A percentile compares a stretch with the other conserved stretches of the same genome.
phyloP scores from a whole-genome alignment of 2,329 filamentous ascomycete genomes.

The Fusarium tricinctum region DNA sequence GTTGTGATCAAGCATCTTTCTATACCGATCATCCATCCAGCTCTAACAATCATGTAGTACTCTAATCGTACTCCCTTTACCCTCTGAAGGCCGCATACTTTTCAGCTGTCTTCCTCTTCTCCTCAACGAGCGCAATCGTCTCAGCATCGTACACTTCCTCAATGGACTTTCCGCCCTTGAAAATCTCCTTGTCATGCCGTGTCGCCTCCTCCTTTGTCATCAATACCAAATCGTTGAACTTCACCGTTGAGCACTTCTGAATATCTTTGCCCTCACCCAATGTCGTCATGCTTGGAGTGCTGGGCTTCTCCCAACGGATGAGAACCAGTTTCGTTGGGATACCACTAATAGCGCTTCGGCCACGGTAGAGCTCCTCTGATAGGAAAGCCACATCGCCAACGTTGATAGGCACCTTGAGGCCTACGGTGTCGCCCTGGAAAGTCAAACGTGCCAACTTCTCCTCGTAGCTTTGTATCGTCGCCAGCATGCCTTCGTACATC shows the following conservation, averaged over 20 bases:
- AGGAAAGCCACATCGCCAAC: constrained; percentile 88
- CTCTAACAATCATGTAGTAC: not conserved
- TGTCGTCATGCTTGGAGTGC: constrained; percentile 67
- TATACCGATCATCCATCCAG: constrained; percentile 1
- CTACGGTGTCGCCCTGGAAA: constrained; percentile 61
- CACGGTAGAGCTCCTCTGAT: constrained; percentile 88
- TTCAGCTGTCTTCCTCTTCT: constrained; percentile 76
- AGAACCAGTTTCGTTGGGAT: constrained; percentile 83
- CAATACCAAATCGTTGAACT: constrained; percentile 80
- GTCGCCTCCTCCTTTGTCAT: constrained; percentile 94
- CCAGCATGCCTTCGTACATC: constrained; percentile 88
- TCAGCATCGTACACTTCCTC: constrained; percentile 81
- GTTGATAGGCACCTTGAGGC: constrained; percentile 84
- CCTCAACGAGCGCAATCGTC: constrained; percentile 76
- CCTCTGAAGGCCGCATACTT: constrained; percentile 67
- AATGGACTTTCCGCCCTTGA: constrained; percentile 75
- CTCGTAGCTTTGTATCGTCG: constrained; percentile 80
- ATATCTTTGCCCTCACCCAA: constrained; percentile 76
- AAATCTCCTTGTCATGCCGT: constrained; percentile 82
- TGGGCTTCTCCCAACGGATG: constrained; percentile 82
- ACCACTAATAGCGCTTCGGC: constrained; percentile 85
- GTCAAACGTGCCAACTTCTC: constrained; percentile 75
- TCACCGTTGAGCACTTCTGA: constrained; percentile 81
- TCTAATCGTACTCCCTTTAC: constrained; percentile 1
- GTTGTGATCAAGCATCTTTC: constrained; percentile 11